Percentiles rank a stretch among this genome's conserved stretches.
Conservation (phyloP, 2,329 filamentous ascomycete species). For the Tolypocladium ovalisporum region DNA sequence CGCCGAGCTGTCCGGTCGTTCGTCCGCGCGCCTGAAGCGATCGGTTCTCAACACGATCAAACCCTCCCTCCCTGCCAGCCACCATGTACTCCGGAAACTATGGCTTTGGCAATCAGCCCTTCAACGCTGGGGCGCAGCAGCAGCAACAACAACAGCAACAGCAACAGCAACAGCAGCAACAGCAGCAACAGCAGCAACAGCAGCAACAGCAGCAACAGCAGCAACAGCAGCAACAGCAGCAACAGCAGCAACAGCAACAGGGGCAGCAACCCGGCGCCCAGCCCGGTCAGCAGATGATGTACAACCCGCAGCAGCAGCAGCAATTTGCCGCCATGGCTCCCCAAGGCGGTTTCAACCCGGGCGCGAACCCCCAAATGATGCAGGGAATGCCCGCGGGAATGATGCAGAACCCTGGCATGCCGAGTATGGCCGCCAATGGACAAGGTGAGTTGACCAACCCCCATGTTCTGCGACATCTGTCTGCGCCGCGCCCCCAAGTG, state of each 20-base stretch:
- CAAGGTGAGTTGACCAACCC: constrained; percentile 38
- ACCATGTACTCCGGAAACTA: constrained; percentile 47
- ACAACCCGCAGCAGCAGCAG: constrained; percentile 39
- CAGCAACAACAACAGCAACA: constrained; percentile 37
- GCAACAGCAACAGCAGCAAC: constrained; percentile 32
- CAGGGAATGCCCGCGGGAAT: constrained; percentile 43
- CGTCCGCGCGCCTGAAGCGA: not conserved
- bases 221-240: constrained; percentile 31
- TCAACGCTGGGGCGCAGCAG: constrained; percentile 36
- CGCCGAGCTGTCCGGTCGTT: not conserved
- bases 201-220: constrained; percentile 27
- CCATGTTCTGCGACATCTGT: not conserved
- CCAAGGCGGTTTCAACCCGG: constrained; percentile 38
- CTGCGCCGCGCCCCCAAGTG: not conserved
- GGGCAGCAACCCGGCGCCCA: constrained; percentile 25
- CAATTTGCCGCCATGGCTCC: constrained; percentile 43
- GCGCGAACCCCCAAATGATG: constrained; percentile 45
- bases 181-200: constrained; percentile 32
- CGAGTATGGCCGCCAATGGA: constrained; percentile 47
- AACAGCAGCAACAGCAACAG: constrained; percentile 35
- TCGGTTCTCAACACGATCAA: not conserved
- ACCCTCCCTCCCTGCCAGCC: not conserved
- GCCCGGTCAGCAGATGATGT: constrained; percentile 45
- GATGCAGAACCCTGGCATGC: constrained; percentile 53
- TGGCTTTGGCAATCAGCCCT: constrained; percentile 40